Evolutionary conservation across 257 asterid genomes (phyloP), one percentile per base, ranked within the genome.

Genomic region (Leptodermis oblonga): DNA sequence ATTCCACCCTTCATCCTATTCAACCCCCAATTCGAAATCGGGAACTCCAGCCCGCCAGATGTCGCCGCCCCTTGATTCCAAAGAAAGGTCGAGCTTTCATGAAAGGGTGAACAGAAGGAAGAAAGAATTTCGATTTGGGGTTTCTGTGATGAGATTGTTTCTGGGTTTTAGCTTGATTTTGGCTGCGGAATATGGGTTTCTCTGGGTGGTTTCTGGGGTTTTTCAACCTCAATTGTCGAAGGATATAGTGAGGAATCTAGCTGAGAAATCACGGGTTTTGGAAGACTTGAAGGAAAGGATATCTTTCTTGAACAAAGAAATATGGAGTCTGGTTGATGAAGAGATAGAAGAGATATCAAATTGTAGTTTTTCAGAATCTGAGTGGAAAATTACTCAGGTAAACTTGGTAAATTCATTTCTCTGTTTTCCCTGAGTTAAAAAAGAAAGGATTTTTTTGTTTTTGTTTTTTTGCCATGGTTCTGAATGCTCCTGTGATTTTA

Each of bases 331-430:
- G 6, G 77, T 74, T 42, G 81, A 79, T 30, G 48, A 56, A 31
- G 80, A 72, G 72, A 70, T 78, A 11, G 48, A 56, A 31, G 80
- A 72, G 72, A 70, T 78, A 11, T 65, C 85, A 22, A 82, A 69
- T 76, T 83, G 88, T 77, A 78, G 62, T 70, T 82, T 80, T 62
- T 72, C 31, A 48, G 86, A 76, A 78, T 87, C 95, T 68, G 70
- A 28, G 48, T 93, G 96, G 97, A 79, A 77, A 75, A 72, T 88
- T 65, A 78, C 28, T 69, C 89, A 85, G 97, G 98, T 92, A 63
- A 23, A 22, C 17, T 53, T 12, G 1, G 7, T 36, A 33, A 22
- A 12, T 26, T 20, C 17, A 30, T 71, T 31, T 26, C 20, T 31
- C 20, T 7, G 52, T 13, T 11, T 63, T 14, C 9, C 4, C 2